Base-by-base conservation (phyloP, 805 yeast genomes). In the Torulaspora maleeae region DNA sequence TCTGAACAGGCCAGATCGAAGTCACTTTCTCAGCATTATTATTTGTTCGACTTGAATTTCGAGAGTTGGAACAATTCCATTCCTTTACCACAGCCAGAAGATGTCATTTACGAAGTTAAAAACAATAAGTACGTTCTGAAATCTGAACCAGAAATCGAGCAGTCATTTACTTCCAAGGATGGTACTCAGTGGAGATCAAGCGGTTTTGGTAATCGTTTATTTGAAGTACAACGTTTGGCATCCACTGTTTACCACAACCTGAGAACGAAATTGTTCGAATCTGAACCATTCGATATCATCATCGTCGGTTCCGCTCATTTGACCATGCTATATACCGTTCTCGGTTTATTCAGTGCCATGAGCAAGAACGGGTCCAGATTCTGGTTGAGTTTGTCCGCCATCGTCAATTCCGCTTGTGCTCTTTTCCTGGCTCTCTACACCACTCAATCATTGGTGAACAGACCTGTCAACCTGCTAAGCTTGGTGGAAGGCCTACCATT, bases 401-500 rank as follows among this genome's bases (percentile, higher is more conserved):
- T 90, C 29, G 70, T 84, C 32, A 80, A 90, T 9, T 85, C 95
- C 6, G 77, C 83, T 19, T 84, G 86, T 68, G 95, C 95, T 2
- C 85, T 91, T 59, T 70, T 88, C 50, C 77, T 85, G 55, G 96
- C 96, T 2, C 73, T 85, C 40, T 79, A 79, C 51, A 71, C 83
- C 38, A 73, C 86, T 5, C 75, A 78, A 24, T 73, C 75, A 45
- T 58, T 78, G 24, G 68, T 85, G 43, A 77, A 78, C 34, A 68
- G 79, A 36, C 77, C 77, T 41, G 82, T 90, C 32, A 80, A 95
- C 11, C 71, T 86, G 48, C 71, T 85, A 45, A 79, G 87, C 45
- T 72, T 90, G 53, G 79, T 89, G 47, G 97, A 91, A 69, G 97
- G 97, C 19, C 70, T 90, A 37, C 98, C 98, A 19, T 90, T 90